Base-by-base conservation (phyloP, 2,329 filamentous ascomycete species). In the Aspergillus quadricinctus region DNA sequence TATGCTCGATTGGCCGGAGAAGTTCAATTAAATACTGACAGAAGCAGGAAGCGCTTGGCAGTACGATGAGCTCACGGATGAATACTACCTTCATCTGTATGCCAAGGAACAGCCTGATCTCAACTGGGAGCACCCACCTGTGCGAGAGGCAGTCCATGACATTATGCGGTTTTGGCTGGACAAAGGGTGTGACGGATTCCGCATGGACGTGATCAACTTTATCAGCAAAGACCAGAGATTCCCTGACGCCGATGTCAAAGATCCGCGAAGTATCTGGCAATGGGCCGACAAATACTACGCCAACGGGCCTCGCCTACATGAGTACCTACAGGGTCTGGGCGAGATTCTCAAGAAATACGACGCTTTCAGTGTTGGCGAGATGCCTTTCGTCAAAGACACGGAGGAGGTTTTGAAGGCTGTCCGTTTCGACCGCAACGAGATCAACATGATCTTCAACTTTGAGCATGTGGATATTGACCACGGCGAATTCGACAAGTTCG, bases 131-230 rank as follows among this genome's bases (percentile, higher is more conserved):
- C 88, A 87, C 56, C 78, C 80, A 0, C 83, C 82, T 9, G 83
- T 88, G 0, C 82, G 89, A 17, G 75, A 83, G 48, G 89, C 88
- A 1, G 85, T 92, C 6, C 88, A 91, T 69, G 81, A 83, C 17
- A 81, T 88, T 4, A 88, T 92, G 82, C 81, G 83, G 29, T 94
- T 92, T 69, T 94, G 90, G 90, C 81, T 94, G 0, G 77, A 89
- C 50, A 82, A 83, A 31, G 89, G 89, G 2, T 85, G 89, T 0
- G 83, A 88, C 49, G 88, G 88, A 3, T 90, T 90, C 76, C 81
- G 88, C n/a, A 82, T 90, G 72, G 88, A 90, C 65, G 86, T 87
- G 0, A 87, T 90, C 71, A 89, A 89, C 71, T 82, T 88, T 73
- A 88, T 88, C 67, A 87, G 83, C 66, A 90, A 90, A 66, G 79